A percentile compares a stretch with the other conserved stretches of the same genome.
These are phyloP conservation scores for Parmales sp. DNA, from an alignment of 108 stramenopile species.

Conservation along the genomic window DNA sequence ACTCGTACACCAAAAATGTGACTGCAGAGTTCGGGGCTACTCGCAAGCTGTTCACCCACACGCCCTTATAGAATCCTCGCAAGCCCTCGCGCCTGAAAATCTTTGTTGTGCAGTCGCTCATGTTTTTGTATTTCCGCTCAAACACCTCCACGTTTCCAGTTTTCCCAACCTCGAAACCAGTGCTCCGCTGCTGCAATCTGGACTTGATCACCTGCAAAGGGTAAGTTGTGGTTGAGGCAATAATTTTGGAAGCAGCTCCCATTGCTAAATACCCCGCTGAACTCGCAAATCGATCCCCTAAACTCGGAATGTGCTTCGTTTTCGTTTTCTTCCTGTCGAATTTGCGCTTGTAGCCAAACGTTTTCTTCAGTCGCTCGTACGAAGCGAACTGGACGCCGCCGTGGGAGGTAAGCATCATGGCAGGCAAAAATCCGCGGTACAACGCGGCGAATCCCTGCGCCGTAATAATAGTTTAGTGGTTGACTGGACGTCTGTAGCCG, in stretches of 20 bases:
- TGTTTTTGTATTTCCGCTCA: constrained; percentile 56
- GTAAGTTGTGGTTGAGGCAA: constrained; percentile 75
- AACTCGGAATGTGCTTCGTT: constrained; percentile 8
- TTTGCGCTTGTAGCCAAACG: constrained; percentile 24
- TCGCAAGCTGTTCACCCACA: constrained; percentile 83
- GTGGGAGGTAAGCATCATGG: constrained; percentile 85
- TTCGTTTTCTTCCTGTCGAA: constrained; percentile 18
- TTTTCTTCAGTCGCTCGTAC: constrained; percentile 84
- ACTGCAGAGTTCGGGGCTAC: constrained; percentile 94
- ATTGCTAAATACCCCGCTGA: constrained; percentile 73
- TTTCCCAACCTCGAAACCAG: constrained; percentile 39
- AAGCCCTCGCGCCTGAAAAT: constrained; percentile 70
- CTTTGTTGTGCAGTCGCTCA: constrained; percentile 43
- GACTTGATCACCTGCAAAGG: constrained; percentile 92
- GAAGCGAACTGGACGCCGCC: constrained; percentile 93
- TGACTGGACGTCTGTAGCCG: too few relatives aligned
- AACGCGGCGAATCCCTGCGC: constrained; percentile 86
- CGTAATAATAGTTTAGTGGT: constrained; percentile 63
- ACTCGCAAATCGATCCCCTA: constrained; percentile 37
- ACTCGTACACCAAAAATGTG: constrained; percentile 92
- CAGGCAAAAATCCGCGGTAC: constrained; percentile 87
- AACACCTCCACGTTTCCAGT: constrained; percentile 54
- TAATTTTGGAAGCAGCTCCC: constrained; percentile 70
- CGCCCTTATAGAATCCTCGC: constrained; percentile 84
- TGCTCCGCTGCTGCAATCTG: constrained; percentile 82